Conservation (phyloP, 495 filamentous ascomycete species). For the Cryomyces minteri region DNA sequence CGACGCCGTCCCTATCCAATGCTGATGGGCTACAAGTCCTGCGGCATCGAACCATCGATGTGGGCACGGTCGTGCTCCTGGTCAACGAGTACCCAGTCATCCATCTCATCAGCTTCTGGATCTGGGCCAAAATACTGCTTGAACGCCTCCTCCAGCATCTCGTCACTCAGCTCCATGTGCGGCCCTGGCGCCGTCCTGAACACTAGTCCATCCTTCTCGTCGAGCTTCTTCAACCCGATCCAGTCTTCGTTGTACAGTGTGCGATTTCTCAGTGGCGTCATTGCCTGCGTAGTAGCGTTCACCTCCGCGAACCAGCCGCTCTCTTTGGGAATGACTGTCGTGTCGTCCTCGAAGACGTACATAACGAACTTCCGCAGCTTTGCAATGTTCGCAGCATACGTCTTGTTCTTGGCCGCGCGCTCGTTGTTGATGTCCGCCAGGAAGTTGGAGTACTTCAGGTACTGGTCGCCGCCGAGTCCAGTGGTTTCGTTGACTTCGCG, state of each 20-base stretch:
- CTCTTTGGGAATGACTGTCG: constrained; percentile 77
- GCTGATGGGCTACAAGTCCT: too few species aligned
- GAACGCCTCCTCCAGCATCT: constrained; percentile 47
- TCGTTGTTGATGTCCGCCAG: constrained; percentile 99
- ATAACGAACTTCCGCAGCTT: constrained; percentile 64
- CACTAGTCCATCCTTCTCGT: constrained; percentile 58
- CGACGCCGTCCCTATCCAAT: too few species aligned
- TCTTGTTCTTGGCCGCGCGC: constrained; percentile 49
- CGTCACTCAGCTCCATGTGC: constrained; percentile 70
- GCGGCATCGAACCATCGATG: too few species aligned
- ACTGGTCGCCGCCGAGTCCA: constrained; percentile 40
- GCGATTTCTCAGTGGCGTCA: constrained; percentile 51
- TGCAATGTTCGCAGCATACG: constrained; percentile 54
- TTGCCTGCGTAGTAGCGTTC: constrained; percentile 41
- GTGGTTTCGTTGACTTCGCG: constrained; percentile 24
- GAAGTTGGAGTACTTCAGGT: constrained; percentile 74
- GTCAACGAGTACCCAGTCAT: not conserved
- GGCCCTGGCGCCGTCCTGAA: constrained; percentile 52
- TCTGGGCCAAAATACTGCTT: constrained; percentile 48
- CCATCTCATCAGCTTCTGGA: not conserved
- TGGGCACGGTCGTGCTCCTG: not conserved
- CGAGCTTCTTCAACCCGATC: constrained; percentile 69
- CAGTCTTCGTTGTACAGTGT: constrained; percentile 80
- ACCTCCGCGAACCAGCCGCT: constrained; percentile 82
- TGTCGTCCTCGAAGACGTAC: constrained; percentile 80